phyloP scores from a whole-genome alignment of 2,329 filamentous ascomycete genomes.

The Lizonia empirigonia region DNA sequence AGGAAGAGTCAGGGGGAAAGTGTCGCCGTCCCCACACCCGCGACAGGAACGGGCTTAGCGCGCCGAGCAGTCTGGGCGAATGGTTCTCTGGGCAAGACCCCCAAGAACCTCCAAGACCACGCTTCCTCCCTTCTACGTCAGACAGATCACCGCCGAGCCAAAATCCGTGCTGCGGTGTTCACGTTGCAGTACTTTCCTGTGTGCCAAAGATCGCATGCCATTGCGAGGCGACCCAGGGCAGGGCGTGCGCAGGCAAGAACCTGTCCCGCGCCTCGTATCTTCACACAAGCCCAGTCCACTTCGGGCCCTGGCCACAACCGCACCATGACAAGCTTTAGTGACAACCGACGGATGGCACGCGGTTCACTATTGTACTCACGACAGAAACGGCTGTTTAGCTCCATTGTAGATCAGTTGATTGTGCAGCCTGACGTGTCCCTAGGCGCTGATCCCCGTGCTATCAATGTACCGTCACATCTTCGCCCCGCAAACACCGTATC shows the following conservation, averaged over 20 bases:
- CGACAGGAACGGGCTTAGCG: slow-evolving; percentile 19
- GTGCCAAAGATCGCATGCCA: slow-evolving; percentile 2
- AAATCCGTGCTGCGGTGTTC: slow-evolving; percentile 5
- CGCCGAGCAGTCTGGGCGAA: slow-evolving; percentile 11
- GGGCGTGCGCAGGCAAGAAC: slow-evolving; percentile 2
- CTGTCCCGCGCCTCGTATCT: slow-evolving; percentile 14
- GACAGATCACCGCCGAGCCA: slow-evolving; percentile 7
- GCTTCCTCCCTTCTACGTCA: slow-evolving; percentile 6
- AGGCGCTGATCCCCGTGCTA: slow-evolving; percentile 9
- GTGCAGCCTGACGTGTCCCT: slow-evolving; percentile 3
- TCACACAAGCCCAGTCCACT: slow-evolving; percentile 10
- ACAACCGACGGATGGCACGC: slow-evolving; percentile 17
- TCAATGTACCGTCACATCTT: background rate
- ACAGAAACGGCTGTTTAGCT: slow-evolving; percentile 7
- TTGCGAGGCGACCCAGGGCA: background rate
- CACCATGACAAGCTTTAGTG: slow-evolving; percentile 23
- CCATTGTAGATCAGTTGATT: slow-evolving; percentile 2
- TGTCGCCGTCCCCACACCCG: slow-evolving; percentile 13
- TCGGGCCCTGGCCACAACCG: slow-evolving; percentile 11
- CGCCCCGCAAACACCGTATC: slow-evolving; percentile 13
- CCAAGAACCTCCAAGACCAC: slow-evolving; percentile 14
- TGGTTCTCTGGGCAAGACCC: slow-evolving; percentile 7
- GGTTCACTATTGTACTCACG: slow-evolving; percentile 13
- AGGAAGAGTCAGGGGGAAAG: slow-evolving; percentile 13
- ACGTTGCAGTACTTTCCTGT: background rate